A percentile compares a stretch with the other conserved stretches of the same genome.
phyloP scores from a whole-genome alignment of 2,329 filamentous ascomycete genomes.

The Neobulgaria alba region DNA sequence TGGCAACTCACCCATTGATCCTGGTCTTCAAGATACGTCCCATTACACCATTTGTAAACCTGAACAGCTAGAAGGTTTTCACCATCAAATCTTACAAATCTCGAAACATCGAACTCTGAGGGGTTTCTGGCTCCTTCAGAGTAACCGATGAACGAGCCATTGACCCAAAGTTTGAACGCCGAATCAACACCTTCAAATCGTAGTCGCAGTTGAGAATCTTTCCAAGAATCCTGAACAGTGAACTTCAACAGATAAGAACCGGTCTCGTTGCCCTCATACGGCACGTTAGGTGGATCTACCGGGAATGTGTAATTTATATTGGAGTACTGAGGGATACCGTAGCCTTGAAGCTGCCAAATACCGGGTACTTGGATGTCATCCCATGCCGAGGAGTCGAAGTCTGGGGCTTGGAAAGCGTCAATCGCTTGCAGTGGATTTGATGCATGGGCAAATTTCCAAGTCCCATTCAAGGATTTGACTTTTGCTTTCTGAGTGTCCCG shows the following conservation, averaged over 20 bases:
- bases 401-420: slow-evolving; percentile 32
- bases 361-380: slow-evolving; percentile 40
- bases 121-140: slow-evolving; percentile 60
- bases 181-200: slow-evolving; percentile 65
- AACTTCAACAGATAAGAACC: slow-evolving; percentile 45
- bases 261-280: slow-evolving; percentile 41
- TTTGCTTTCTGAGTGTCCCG: neutral
- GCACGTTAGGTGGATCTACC: slow-evolving; percentile 50
- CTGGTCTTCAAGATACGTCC: slow-evolving; percentile 58
- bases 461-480: slow-evolving; percentile 18
- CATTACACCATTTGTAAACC: slow-evolving; percentile 64
- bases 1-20: slow-evolving; percentile 23
- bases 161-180: slow-evolving; percentile 61
- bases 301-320: slow-evolving; percentile 59
- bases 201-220: slow-evolving; percentile 44
- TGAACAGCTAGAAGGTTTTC: slow-evolving; percentile 50
- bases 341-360: slow-evolving; percentile 60
- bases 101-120: slow-evolving; percentile 58
- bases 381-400: slow-evolving; percentile 34
- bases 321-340: slow-evolving; percentile 57
- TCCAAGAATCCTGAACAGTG: slow-evolving; percentile 32
- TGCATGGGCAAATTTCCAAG: slow-evolving; percentile 12
- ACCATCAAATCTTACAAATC: slow-evolving; percentile 34
- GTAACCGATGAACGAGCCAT: slow-evolving; percentile 54
- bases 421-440: slow-evolving; percentile 11